A percentile compares a stretch with the other conserved stretches of the same genome.
Conservation (phyloP, 75 land plant genomes). For the Pinus albicaulis region DNA sequence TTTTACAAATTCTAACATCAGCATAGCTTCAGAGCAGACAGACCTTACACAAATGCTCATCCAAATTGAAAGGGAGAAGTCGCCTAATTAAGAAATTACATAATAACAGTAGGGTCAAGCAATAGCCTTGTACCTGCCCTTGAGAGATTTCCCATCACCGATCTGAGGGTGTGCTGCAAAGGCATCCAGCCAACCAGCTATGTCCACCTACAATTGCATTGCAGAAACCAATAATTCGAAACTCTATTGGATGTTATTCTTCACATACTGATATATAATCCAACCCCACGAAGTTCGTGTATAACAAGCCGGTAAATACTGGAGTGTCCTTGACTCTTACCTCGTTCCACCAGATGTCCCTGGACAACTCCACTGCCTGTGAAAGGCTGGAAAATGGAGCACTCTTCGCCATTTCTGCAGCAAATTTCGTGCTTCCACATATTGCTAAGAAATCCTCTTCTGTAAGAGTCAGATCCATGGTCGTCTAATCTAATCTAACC, state of each 20-base stretch:
- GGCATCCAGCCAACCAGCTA: slow-evolving; percentile 88
- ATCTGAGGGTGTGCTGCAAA: slow-evolving; percentile 92
- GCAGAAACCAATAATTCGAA: background rate
- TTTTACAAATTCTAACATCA: background rate
- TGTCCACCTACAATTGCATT: slow-evolving; percentile 51
- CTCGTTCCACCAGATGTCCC: slow-evolving; percentile 84
- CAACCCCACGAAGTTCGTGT: too few species aligned
- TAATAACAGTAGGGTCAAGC: background rate
- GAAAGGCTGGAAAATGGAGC: slow-evolving; percentile 51
- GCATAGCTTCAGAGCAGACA: too few species aligned
- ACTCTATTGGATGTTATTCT: too few species aligned
- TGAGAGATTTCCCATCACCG: slow-evolving; percentile 41
- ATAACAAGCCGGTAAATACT: too few species aligned
- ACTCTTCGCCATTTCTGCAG: slow-evolving; percentile 57
- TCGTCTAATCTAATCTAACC: too few species aligned
- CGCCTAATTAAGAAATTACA: too few species aligned
- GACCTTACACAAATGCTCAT: too few species aligned
- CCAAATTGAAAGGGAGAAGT: too few species aligned
- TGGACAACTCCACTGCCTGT: slow-evolving; percentile 57
- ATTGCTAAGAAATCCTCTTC: slow-evolving; percentile 55
- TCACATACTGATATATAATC: too few species aligned
- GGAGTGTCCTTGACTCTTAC: slow-evolving; percentile 17
- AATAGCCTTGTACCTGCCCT: background rate
- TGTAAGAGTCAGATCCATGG: background rate
- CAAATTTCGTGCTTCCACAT: slow-evolving; percentile 81